Evolutionary conservation across 2,329 filamentous ascomycete genomes (phyloP).

Genomic region (Uncinocarpus reesii): DNA sequence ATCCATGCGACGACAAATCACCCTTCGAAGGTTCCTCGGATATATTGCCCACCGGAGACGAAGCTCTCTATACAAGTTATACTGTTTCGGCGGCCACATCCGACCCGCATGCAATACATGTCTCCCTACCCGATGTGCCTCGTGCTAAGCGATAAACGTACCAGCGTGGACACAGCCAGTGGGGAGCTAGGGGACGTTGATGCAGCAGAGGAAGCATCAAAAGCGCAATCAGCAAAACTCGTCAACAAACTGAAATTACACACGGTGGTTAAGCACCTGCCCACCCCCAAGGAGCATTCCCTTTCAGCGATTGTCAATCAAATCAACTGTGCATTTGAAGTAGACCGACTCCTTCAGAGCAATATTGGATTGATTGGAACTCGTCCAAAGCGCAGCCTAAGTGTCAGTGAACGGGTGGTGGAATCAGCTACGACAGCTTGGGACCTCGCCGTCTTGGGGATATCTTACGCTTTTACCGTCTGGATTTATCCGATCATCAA

Average conservation of each 20-base stretch:
- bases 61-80: slow-evolving; percentile 74
- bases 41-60: slow-evolving; percentile 56
- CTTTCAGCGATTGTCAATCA: slow-evolving; percentile 77
- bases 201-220: slow-evolving; percentile 60
- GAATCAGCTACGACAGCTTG: slow-evolving; percentile 83
- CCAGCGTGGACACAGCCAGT: slow-evolving; percentile 25
- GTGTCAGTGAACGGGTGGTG: slow-evolving; percentile 87
- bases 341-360: slow-evolving; percentile 74
- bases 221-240: slow-evolving; percentile 54
- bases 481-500: slow-evolving; percentile 72
- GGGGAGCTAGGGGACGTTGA: slow-evolving; percentile 50
- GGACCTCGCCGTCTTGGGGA: slow-evolving; percentile 57
- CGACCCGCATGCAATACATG: slow-evolving; percentile 89
- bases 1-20: slow-evolving; percentile 50
- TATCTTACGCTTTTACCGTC: slow-evolving; percentile 60
- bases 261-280: slow-evolving; percentile 64
- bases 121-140: slow-evolving; percentile 82
- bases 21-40: slow-evolving; percentile 51
- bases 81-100: slow-evolving; percentile 75
- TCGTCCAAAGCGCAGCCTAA: slow-evolving; percentile 70
- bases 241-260: slow-evolving; percentile 83
- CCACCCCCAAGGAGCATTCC: slow-evolving; percentile 72
- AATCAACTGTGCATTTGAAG: slow-evolving; percentile 90
- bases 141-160: slow-evolving; percentile 63
- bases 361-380: slow-evolving; percentile 79